phyloP scores from a whole-genome alignment of 140 eudicot species.

The Ambrosia hybrid region DNA sequence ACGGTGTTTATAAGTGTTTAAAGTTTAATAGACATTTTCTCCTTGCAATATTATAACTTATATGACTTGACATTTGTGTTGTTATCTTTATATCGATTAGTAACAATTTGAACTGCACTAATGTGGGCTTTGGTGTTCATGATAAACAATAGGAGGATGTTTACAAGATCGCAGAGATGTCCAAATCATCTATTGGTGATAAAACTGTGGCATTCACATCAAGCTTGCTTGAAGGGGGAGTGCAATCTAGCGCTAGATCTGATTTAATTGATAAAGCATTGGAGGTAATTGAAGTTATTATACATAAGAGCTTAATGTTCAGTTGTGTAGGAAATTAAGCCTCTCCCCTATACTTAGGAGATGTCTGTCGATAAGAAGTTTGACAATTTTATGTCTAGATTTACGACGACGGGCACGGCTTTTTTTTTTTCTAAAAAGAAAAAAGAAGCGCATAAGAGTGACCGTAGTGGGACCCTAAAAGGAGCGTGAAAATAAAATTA shows the following conservation, averaged over 20 bases:
- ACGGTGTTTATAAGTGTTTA: too few species aligned
- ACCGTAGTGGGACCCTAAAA: too few species aligned
- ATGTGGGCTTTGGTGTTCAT: neutral
- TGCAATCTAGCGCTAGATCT: neutral
- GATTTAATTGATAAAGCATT: neutral
- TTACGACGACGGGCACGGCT: too few species aligned
- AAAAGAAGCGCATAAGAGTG: too few species aligned
- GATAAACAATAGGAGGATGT: conserved; percentile 9
- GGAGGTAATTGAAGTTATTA: conserved; percentile 16
- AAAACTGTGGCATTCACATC: too few species aligned
- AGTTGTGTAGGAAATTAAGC: neutral
- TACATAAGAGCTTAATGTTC: neutral
- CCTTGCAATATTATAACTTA: too few species aligned
- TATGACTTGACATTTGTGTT: too few species aligned
- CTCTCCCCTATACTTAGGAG: neutral
- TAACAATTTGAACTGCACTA: neutral
- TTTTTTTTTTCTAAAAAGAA: too few species aligned
- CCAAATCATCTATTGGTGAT: too few species aligned
- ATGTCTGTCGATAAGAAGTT: neutral
- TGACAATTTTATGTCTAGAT: too few species aligned
- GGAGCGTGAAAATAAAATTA: too few species aligned
- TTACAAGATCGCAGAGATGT: conserved; percentile 14
- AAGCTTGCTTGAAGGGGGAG: neutral
- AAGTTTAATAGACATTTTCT: neutral
- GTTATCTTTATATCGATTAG: too few species aligned